Evolutionary conservation across 495 filamentous ascomycete species (phyloP).

Genomic region (Penicillium steckii): DNA sequence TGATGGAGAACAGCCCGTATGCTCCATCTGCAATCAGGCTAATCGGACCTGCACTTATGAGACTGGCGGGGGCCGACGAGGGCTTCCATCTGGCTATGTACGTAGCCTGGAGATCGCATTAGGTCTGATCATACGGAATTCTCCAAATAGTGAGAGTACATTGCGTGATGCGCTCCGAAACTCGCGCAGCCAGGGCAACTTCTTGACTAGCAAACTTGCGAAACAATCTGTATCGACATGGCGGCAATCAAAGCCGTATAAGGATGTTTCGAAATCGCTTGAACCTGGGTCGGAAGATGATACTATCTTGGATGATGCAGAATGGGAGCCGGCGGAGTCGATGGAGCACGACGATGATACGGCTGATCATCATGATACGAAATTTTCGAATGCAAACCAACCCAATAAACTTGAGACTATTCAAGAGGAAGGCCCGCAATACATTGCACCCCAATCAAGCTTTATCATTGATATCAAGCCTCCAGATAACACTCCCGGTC

Average conservation of each 20-base stretch:
- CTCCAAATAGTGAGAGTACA: constrained; percentile 29
- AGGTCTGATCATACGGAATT: constrained; percentile 36
- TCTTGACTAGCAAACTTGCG: constrained; percentile 28
- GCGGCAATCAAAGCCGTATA: constrained; percentile 24
- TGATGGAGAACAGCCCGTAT: constrained; percentile 56
- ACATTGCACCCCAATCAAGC: background rate
- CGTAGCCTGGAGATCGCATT: constrained; percentile 54
- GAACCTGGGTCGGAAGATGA: constrained; percentile 7
- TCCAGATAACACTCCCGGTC: constrained; percentile 21
- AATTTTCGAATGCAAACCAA: background rate
- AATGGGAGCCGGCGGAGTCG: constrained; percentile 12
- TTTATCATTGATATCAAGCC: background rate
- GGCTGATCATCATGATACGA: background rate
- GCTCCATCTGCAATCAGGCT: constrained; percentile 54
- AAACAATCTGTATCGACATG: constrained; percentile 14
- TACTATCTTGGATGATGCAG: constrained; percentile 10
- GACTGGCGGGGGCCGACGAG: constrained; percentile 58
- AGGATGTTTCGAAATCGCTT: constrained; percentile 17
- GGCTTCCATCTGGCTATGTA: constrained; percentile 64
- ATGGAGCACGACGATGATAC: constrained; percentile 6
- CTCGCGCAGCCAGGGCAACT: constrained; percentile 34
- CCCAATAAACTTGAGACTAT: background rate
- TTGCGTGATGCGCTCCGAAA: constrained; percentile 36
- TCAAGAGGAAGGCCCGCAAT: background rate
- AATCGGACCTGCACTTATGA: constrained; percentile 57